Evolutionary conservation across 805 yeast genomes (phyloP).

Genomic region (Yarrowia divulgata): DNA sequence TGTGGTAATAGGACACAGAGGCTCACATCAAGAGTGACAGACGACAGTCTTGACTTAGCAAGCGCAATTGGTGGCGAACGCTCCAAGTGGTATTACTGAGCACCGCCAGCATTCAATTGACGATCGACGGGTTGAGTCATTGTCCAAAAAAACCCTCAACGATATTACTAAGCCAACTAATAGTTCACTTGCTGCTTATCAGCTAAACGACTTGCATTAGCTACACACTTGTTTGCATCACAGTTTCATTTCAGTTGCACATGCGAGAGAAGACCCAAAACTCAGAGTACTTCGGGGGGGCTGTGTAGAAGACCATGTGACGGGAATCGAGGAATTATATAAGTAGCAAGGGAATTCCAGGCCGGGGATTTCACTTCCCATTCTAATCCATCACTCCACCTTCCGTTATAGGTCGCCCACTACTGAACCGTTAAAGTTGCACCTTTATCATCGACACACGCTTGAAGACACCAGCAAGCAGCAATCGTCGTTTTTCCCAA

Average conservation of each 20-base stretch:
- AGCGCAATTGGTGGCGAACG: not conserved
- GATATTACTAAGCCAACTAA: not conserved
- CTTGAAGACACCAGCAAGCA: not conserved
- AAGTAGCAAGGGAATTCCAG: too few species aligned
- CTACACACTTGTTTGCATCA: not conserved
- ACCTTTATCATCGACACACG: conserved; percentile 6
- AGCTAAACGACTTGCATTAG: too few species aligned
- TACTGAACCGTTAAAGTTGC: not conserved
- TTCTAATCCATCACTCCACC: not conserved
- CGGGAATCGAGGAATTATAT: not conserved
- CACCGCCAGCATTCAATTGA: not conserved
- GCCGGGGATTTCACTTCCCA: too few species aligned
- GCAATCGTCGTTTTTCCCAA: conserved; percentile 6
- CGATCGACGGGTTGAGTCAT: not conserved
- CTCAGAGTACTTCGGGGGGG: conserved; percentile 23
- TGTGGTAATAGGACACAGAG: too few species aligned
- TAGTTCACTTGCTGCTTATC: conserved; percentile 2
- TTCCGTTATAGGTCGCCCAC: not conserved
- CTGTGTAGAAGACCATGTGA: not conserved
- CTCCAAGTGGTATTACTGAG: not conserved
- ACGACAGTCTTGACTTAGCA: too few species aligned
- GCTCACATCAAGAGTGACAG: too few species aligned
- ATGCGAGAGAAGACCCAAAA: not conserved
- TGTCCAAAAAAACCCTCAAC: too few species aligned
- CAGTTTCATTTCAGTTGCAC: conserved; percentile 16